Base-by-base conservation (phyloP, 805 yeast species). In the Yarrowia divulgata region DNA sequence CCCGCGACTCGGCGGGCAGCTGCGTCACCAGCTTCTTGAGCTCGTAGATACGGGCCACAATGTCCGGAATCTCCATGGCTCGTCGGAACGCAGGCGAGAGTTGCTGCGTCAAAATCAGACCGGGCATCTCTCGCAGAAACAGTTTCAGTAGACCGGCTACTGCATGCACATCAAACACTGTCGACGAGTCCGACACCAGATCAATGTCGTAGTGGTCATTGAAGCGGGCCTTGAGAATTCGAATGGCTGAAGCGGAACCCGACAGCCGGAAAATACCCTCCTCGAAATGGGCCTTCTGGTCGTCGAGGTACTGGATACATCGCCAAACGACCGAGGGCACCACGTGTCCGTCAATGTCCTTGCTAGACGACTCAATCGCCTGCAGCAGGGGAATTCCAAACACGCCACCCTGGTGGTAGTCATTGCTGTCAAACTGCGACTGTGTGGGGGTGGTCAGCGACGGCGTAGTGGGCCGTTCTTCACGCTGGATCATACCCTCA, bases 211-310 rank as follows among this genome's bases (percentile, higher is more conserved):
- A 84, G 6, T 84, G 82, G 13, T 77, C 81, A 75, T 93, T 91
- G 80, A 90, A 94, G 58, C 80, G 82, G 58, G 86, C 90, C 74
- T 88, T 90, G 70, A 91, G 82, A 49, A 82, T 85, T 72, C 88
- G 86, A 48, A 91, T 91, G 67, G 89, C 83, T 1, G 92, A 84
- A 69, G 93, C 90, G 45, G 97, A 91, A 4, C 98, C 98, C 78
- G 93, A 91, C 69, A 93, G 81, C 71, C 99, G 83, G 81, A 95
- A 95, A 2, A 94, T 85, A 12, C 99, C 99, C 75, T 93, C 97
- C 77, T 91, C 95, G 71, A 85, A 85, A n/a, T 88, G 81, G 0
- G 97, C 97, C 29, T 88, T 87, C 34, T 88, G 84, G 46, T 81
- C 83, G 63, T 84, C 83, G 63, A 94, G 81, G 72, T 84, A 90